Base-by-base conservation (phyloP, 2,329 filamentous ascomycete species). In the Botrytis elliptica region DNA sequence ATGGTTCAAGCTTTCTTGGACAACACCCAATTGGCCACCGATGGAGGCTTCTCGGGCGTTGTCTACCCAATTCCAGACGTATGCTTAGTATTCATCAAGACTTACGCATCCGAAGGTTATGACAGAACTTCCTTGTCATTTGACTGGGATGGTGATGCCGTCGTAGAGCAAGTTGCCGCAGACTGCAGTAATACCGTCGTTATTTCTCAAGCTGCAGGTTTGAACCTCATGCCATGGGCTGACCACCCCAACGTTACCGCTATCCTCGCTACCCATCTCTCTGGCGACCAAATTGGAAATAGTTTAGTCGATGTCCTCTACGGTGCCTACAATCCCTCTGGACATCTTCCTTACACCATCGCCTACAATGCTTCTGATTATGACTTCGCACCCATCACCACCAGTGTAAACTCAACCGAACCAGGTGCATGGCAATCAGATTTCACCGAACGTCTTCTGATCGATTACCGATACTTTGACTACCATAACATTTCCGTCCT, bases 61-160 rank as follows among this genome's bases (percentile, higher is more conserved):
- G 86, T 91, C 16, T 83, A 86, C 65, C 75, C 76, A 33, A 42
- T n/a, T 3, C 85, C 86, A 3, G 87, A 94, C 75, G 85, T 93
- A 18, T 96, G 93, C 77, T 81, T 91, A 5, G 88, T 91, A 1
- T 88, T 92, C 76, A 86, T 88, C 75, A 92, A 92, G 78, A 86
- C 85, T 14, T 92, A 91, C 81, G 88, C 91, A 0, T 90, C 90
- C 1, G 93, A 97, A 82, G 92, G 91, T 2, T 91, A 86, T 75
- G 86, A 93, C 74, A 85, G 89, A 67, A 84, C 87, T 0, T 68
- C 74, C 22, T 76, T 80, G 0, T 62, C 75, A 40, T 42, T 71
- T 12, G 76, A 78, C 29, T 79, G 75, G 76, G 66, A 77, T 42
- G 73, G 74, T 3, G 74, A 71, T 18, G 14, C 59, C 12, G 76